Evolutionary conservation across 768 basidiomycete genomes (phyloP).

Genomic region (Dioszegia hungarica): DNA sequence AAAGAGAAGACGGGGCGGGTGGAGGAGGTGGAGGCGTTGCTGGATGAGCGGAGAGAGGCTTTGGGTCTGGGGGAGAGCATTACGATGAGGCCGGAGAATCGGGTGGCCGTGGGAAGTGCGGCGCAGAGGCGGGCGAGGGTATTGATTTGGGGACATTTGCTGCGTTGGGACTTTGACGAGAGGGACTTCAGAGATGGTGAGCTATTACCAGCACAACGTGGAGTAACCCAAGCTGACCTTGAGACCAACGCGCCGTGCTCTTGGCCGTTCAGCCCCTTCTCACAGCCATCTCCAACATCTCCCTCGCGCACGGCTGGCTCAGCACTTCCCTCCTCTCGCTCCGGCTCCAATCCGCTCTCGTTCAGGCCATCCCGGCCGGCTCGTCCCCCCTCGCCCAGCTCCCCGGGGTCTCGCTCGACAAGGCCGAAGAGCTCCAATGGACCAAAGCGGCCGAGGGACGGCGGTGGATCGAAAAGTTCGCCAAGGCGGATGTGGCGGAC

Average conservation of each 20-base stretch:
- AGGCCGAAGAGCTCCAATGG: constrained; percentile 41
- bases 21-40: constrained; percentile 46
- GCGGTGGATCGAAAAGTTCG: constrained; percentile 48
- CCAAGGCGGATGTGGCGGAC: constrained; percentile 21
- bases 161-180: constrained; percentile 60
- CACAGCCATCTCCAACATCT: constrained; percentile 73
- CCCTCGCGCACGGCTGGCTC: constrained; percentile 84
- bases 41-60: constrained; percentile 32
- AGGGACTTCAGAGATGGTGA: constrained; percentile 62
- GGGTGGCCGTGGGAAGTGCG: constrained; percentile 43
- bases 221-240: constrained; percentile 1
- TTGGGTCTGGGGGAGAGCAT: constrained; percentile 38
- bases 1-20: constrained; percentile 40
- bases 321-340: constrained; percentile 69
- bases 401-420: constrained; percentile 59
- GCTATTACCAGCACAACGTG: too few species aligned
- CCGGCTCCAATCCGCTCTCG: constrained; percentile 74
- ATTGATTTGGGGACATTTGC: constrained; percentile 77
- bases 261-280: constrained; percentile 68
- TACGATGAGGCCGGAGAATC: constrained; percentile 26
- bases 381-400: constrained; percentile 62
- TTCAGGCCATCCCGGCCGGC: constrained; percentile 64
- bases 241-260: constrained; percentile 64
- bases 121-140: constrained; percentile 57
- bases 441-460: constrained; percentile 53